phyloP scores from a whole-genome alignment of 108 stramenopile species.

The Skeletonema potamos region DNA sequence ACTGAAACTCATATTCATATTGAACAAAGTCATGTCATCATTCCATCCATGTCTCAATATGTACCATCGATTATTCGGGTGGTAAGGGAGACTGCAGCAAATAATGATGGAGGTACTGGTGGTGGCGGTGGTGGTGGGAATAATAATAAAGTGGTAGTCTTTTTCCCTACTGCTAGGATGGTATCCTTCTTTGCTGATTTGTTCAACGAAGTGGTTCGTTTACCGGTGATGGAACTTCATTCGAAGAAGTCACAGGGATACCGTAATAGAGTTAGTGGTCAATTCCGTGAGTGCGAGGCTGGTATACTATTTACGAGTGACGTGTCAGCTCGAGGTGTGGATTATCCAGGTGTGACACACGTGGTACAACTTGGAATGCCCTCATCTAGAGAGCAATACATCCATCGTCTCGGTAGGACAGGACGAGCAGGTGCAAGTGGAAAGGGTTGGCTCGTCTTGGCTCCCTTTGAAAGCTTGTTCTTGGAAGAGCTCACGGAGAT shows the following conservation, averaged over 20 bases:
- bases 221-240: conserved; percentile 82
- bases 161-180: conserved; percentile 89
- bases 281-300: conserved; percentile 55
- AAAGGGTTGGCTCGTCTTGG: conserved; percentile 65
- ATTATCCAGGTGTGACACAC: conserved; percentile 68
- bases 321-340: conserved; percentile 91
- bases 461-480: conserved; percentile 48
- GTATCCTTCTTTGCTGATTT: conserved; percentile 76
- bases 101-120: conserved; percentile 53
- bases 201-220: conserved; percentile 58
- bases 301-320: conserved; percentile 87
- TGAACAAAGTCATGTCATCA: conserved; percentile 51
- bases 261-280: conserved; percentile 62
- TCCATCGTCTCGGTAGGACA: conserved; percentile 96
- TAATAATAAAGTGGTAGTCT: conserved; percentile 85
- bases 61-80: conserved; percentile 55
- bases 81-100: conserved; percentile 37
- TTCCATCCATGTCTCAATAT: conserved; percentile 50
- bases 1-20: conserved; percentile 61
- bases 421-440: conserved; percentile 87
- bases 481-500: conserved; percentile 32
- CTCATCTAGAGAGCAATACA: conserved; percentile 79
- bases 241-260: conserved; percentile 84
- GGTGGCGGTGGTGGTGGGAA: too few relatives aligned
- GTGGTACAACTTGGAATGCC: conserved; percentile 84